Percentiles rank a stretch among this genome's conserved stretches.
Evolutionary conservation across 2,329 filamentous ascomycete genomes (phyloP).

Genomic region (Pseudophaeomoniella oleicola): DNA sequence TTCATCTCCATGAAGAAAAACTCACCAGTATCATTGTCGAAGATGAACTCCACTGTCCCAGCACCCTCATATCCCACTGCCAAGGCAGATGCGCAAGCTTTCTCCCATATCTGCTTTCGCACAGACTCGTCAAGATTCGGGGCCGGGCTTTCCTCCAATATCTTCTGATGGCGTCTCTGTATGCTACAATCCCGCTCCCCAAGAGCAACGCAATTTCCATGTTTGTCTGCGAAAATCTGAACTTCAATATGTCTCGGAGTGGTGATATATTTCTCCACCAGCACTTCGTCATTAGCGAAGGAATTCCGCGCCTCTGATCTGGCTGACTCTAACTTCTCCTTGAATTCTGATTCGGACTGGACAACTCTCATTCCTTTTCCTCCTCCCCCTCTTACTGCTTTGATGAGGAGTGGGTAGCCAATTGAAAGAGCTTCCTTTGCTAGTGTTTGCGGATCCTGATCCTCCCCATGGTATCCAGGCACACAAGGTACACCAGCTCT

Average conservation of each 20-base stretch:
- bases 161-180: constrained; percentile 51
- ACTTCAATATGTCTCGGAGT: constrained; percentile 54
- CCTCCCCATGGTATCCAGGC: constrained; percentile 80
- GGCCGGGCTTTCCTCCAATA: constrained; percentile 51
- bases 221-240: constrained; percentile 51
- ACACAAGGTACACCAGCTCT: constrained; percentile 91
- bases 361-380: constrained; percentile 59
- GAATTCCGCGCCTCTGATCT: constrained; percentile 50
- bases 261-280: constrained; percentile 55
- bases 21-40: constrained; percentile 50
- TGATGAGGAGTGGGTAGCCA: constrained; percentile 49
- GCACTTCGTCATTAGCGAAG: constrained; percentile 52
- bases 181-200: constrained; percentile 54
- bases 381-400: constrained; percentile 49
- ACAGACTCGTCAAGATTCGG: constrained; percentile 45
- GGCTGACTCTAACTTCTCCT: constrained; percentile 45
- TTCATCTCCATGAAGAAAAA: constrained; percentile 65
- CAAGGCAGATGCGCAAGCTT: constrained; percentile 46
- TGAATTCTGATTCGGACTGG: constrained; percentile 41
- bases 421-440: constrained; percentile 60
- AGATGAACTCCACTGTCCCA: constrained; percentile 55
- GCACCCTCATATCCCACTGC: constrained; percentile 53
- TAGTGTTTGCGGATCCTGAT: constrained; percentile 54
- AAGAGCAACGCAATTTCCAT: constrained; percentile 49
- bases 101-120: constrained; percentile 50